Evolutionary conservation across 2,329 filamentous ascomycete genomes (phyloP).

Genomic region (Colletotrichum melonis): DNA sequence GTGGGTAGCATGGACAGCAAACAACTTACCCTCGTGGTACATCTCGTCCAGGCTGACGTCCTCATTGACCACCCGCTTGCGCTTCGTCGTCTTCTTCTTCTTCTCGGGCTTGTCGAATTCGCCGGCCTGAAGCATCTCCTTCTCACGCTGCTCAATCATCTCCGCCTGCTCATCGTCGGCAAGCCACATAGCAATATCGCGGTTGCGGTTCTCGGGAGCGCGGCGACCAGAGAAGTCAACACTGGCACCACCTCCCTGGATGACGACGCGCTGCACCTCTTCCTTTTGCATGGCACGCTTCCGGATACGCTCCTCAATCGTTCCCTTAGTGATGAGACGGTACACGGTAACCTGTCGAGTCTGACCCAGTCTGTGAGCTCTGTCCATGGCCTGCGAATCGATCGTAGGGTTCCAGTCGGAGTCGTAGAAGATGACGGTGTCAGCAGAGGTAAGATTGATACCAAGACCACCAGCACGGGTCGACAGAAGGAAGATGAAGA

Average conservation of each 20-base stretch:
- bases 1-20: rapidly evolving
- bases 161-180: slow-evolving; percentile 97
- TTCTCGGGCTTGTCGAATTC: slow-evolving; percentile 64
- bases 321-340: slow-evolving; percentile 94
- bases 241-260: slow-evolving; percentile 88
- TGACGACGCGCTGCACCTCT: slow-evolving; percentile 97
- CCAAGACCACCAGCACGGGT: slow-evolving; percentile 97
- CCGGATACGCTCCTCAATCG: slow-evolving; percentile 97
- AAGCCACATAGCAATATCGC: slow-evolving; percentile 99
- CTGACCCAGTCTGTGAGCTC: slow-evolving; percentile 96
- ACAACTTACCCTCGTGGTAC: slow-evolving; percentile 94
- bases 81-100: slow-evolving; percentile 68
- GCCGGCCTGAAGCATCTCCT: slow-evolving; percentile 82
- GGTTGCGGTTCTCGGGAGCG: slow-evolving; percentile 90
- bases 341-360: slow-evolving; percentile 97
- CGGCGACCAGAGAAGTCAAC: slow-evolving; percentile 97
- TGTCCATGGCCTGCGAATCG: slow-evolving; percentile 98
- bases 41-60: slow-evolving; percentile 87
- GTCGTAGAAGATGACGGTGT: slow-evolving; percentile 99
- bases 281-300: slow-evolving; percentile 98
- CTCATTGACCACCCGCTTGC: slow-evolving; percentile 62
- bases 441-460: slow-evolving; percentile 96
- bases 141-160: slow-evolving; percentile 91
- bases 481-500: slow-evolving; percentile 96
- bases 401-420: slow-evolving; percentile 99